Evolutionary conservation across 352 stramenopile genomes (phyloP), one percentile per base, ranked within the genome.

Genomic region (Phytophthora sansomeana): DNA sequence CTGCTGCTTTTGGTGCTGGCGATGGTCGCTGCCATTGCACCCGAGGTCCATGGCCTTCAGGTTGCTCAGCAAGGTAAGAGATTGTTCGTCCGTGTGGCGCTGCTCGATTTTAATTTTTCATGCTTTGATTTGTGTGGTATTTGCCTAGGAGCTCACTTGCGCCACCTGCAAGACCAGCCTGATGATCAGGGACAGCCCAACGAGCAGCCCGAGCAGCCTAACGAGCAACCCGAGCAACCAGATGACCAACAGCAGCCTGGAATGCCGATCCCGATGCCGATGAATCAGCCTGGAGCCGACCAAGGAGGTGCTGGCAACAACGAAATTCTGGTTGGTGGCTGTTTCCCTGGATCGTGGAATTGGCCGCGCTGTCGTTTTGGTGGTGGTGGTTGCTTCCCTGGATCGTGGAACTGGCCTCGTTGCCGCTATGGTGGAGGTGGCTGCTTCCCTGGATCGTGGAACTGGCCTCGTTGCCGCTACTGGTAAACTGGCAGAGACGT

Each of bases 401-500:
- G 63, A 13, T 67, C 56, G 14, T 67, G 39, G 56, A 61, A 62
- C 33, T 72, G 63, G 63, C 63, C 63, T 2, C 63, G 55, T 21
- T 71, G 63, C 33, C 63, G 63, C 13, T 56, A 46, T n/a, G 33
- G 46, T 13, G 55, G 55, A 13, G 43, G 56, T 26, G 36, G 21
- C 10, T 71, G 63, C 13, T 51, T 63, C 9, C 63, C 57, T 5
- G 53, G 61, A 8, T 51, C 35, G 1, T 58, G 26, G 36, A 49
- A 42, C n/a, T 72, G 63, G 63, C 63, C 63, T 13, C 57, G 57
- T 58, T 72, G 63, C 16, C 63, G 63, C 24, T 46, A 41, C 38
- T 41, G 35, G 35, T 41, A 41, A 41, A 10, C 7, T 41, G 35
- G n/a, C 11, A 39, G n/a, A 11, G 33, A 39, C 1, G 14, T 9